Conservation (phyloP, 2,329 filamentous ascomycete genomes). For the Elsinoe perseae region DNA sequence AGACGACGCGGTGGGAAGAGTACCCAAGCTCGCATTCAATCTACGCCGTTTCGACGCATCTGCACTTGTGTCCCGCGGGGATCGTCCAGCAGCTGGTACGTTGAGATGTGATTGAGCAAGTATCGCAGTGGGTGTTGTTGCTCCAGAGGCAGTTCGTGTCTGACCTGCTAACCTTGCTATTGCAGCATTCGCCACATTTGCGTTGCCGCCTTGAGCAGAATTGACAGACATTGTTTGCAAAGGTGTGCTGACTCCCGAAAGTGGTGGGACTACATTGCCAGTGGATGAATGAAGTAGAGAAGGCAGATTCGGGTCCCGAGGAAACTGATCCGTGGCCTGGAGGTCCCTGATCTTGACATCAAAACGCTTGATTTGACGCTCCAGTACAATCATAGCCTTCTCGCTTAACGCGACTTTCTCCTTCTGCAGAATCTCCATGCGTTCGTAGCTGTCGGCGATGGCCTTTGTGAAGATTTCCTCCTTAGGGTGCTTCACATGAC, state of each 20-base stretch:
- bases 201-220: conserved; percentile 38
- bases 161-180: conserved; percentile 34
- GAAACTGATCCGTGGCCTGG: conserved; percentile 51
- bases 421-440: conserved; percentile 61
- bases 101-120: conserved; percentile 21
- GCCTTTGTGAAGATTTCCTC: conserved; percentile 60
- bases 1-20: conserved; percentile 47
- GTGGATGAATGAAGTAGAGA: conserved; percentile 47
- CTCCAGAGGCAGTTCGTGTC: conserved; percentile 13
- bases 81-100: conserved; percentile 20
- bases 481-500: conserved; percentile 64
- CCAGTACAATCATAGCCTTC: conserved; percentile 56
- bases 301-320: conserved; percentile 51
- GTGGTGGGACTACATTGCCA: conserved; percentile 43
- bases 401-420: conserved; percentile 66
- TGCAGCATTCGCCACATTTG: conserved; percentile 46
- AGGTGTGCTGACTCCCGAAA: conserved; percentile 40
- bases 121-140: conserved; percentile 18
- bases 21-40: conserved; percentile 41
- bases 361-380: conserved; percentile 55
- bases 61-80: conserved; percentile 33
- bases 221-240: conserved; percentile 51
- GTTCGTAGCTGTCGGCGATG: conserved; percentile 60
- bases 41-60: conserved; percentile 52
- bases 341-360: conserved; percentile 56